Evolutionary conservation across 1,139 yeast genomes (phyloP), one percentile per base, ranked within the genome.

Genomic region (Taphrina populina): DNA sequence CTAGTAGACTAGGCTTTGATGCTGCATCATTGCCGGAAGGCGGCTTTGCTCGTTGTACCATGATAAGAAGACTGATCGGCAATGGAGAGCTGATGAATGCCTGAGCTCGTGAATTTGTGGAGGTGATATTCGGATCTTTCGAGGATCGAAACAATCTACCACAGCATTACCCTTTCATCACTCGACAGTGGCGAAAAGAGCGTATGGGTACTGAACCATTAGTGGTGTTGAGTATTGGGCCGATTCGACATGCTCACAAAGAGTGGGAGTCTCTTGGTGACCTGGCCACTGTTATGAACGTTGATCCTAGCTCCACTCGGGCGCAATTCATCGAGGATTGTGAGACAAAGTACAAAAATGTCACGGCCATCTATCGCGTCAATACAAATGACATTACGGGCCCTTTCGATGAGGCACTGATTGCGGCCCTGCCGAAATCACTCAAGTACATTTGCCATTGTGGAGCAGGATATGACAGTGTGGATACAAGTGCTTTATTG

Each of bases 381-480:
- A 47, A 47, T 37, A 47, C 29, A 13, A 47, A 44, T 11, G 45
- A 47, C 37, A 39, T 58, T 44, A 60, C 83, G 1, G 85, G 84
- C 3, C 65, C 77, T 45, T 73, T 81, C 61, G 84, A 82, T 65
- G 75, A 69, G 44, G 83, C 80, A 61, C 69, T 82, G 63, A 73
- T 77, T 3, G 63, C 64, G 6, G 65, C 66, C 39, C 68, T 82
- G 53, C 83, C 83, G 6, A 60, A 70, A 1, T 62, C 73, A 2
- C 71, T 82, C 35, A 73, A 73, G 60, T 70, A 76, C 11, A 70
- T 82, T 15, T 69, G 79, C 62, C 86, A 82, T 67, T 72, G 74
- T 65, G 88, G 88, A 35, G 88, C 88, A 1, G 88, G 88, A 0
- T 83, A 83, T 66, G 88, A 83, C 65, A 84, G 76, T 69, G 73